Evolutionary conservation across 2,329 filamentous ascomycete genomes (phyloP).

Genomic region (Cephalotrichum gorgonifer): DNA sequence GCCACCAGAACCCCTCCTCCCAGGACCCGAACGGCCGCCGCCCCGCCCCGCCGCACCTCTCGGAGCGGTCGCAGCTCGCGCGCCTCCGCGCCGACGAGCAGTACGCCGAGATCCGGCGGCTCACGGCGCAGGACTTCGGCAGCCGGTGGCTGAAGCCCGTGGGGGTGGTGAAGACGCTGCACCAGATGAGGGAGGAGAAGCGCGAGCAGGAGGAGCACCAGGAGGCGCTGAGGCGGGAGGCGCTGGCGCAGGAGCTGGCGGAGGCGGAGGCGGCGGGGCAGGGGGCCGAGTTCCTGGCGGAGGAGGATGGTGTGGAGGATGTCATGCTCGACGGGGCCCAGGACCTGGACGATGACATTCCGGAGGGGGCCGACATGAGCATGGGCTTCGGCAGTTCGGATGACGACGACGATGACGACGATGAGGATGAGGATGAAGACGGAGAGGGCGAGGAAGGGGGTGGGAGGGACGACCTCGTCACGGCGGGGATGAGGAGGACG

Average conservation of each 20-base stretch:
- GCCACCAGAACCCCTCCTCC: slow-evolving; percentile 16
- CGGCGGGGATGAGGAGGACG: slow-evolving; percentile 39
- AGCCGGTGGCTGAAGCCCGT: slow-evolving; percentile 84
- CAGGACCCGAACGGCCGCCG: slow-evolving; percentile 18
- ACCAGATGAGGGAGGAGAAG: slow-evolving; percentile 82
- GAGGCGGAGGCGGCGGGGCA: slow-evolving; percentile 42
- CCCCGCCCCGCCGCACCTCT: slow-evolving; percentile 10
- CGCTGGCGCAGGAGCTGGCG: slow-evolving; percentile 63
- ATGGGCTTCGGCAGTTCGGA: slow-evolving; percentile 16
- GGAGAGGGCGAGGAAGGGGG: slow-evolving; percentile 26
- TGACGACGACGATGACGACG: slow-evolving; percentile 29
- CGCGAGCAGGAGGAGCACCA: slow-evolving; percentile 81
- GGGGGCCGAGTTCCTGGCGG: slow-evolving; percentile 32
- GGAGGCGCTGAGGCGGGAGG: slow-evolving; percentile 60
- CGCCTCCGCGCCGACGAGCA: slow-evolving; percentile 68
- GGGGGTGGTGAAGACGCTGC: slow-evolving; percentile 77
- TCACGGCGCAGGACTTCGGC: slow-evolving; percentile 78
- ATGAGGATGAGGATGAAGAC: slow-evolving; percentile 29
- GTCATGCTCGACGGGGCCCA: slow-evolving; percentile 43
- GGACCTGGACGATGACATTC: slow-evolving; percentile 66
- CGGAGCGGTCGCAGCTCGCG: slow-evolving; percentile 52
- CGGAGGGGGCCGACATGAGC: slow-evolving; percentile 50
- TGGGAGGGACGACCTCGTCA: slow-evolving; percentile 35
- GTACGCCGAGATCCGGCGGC: slow-evolving; percentile 63
- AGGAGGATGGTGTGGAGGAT: slow-evolving; percentile 37